Evolutionary conservation across 176 grass and related monocot genomes (phyloP), one percentile per base, ranked within the genome.

Genomic region (Ampelocalamus luodianensis): DNA sequence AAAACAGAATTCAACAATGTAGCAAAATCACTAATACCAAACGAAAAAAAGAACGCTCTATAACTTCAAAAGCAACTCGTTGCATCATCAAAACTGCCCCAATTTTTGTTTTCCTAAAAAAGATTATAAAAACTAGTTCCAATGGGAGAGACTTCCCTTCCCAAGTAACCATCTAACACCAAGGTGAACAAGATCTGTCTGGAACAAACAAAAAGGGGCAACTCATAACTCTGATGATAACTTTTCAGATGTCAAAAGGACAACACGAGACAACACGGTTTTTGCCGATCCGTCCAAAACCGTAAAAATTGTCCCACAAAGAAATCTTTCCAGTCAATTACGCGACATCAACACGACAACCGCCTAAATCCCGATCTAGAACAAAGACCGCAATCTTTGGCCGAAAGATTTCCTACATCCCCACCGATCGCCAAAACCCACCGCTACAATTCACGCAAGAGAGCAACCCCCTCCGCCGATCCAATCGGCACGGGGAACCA

Each of bases 351-450:
- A 20, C 44, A 50, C 42, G 10, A 8, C 50, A 79, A 83, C 42
- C 49, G 40, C 58, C 22, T 23, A 44, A 83, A 74, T 74, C 66
- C 32, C 60, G 58, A 86, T 79, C 79, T 83, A 26, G n/a, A 68
- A 65, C 71, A 24, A 72, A 55, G 46, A 36, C 14, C 4, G 2
- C 27, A 60, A 66, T 18, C 24, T 7, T 65, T 46, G 4, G 10
- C 24, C 37, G 14, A 36, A 58, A 68, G 39, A 68, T 76, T 64
- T 62, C 42, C 8, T 54, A 54, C 18, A 40, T 77, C 46, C 67
- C 63, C 22, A 59, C 65, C 39, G 63, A 81, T 81, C 69, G 70
- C 69, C 69, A 22, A 67, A 40, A 29, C 61, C 40, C 23, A 62
- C 16, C 42, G 54, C 77, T 68, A 18, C 37, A 59, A 66, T 48